These are phyloP conservation scores for Diaporthe nobilis DNA, from an alignment of 2,329 filamentous ascomycete species.

Conservation along the genomic window DNA sequence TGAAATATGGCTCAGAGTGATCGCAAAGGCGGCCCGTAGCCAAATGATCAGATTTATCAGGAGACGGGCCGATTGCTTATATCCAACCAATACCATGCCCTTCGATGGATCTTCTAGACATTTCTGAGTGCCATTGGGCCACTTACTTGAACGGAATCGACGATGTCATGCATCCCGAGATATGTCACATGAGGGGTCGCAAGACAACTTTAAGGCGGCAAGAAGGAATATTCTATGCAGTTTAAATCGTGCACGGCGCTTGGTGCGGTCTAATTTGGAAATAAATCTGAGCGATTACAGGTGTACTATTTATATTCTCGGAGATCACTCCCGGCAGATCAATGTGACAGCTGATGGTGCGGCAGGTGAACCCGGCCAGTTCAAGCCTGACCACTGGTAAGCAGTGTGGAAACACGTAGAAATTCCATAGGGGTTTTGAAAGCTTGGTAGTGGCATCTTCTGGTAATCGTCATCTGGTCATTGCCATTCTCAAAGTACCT, in stretches of 20 bases:
- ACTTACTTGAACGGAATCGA: neutral
- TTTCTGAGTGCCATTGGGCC: neutral
- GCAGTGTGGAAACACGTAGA: neutral
- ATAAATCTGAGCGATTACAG: neutral
- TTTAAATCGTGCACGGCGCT: neutral
- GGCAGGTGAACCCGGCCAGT: neutral
- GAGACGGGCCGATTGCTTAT: neutral
- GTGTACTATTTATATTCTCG: neutral
- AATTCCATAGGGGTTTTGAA: neutral
- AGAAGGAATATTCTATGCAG: neutral
- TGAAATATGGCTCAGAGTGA: neutral
- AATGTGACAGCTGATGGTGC: neutral
- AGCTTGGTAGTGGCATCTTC: too few species aligned
- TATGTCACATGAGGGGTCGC: neutral
- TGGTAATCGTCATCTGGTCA: neutral
- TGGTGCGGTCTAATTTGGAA: neutral
- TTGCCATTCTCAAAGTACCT: neutral
- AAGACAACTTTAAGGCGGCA: neutral
- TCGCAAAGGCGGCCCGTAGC: neutral
- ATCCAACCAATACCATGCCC: neutral
- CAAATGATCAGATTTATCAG: neutral
- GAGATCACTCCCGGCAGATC: conserved; percentile 14
- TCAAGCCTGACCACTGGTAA: neutral
- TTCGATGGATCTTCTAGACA: neutral
- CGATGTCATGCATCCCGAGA: neutral